Percentiles rank a stretch among this genome's conserved stretches.
These are phyloP conservation scores for Acanthamoeba castellanii DNA, from an alignment of 208 protist genomes.

Conservation along the genomic window DNA sequence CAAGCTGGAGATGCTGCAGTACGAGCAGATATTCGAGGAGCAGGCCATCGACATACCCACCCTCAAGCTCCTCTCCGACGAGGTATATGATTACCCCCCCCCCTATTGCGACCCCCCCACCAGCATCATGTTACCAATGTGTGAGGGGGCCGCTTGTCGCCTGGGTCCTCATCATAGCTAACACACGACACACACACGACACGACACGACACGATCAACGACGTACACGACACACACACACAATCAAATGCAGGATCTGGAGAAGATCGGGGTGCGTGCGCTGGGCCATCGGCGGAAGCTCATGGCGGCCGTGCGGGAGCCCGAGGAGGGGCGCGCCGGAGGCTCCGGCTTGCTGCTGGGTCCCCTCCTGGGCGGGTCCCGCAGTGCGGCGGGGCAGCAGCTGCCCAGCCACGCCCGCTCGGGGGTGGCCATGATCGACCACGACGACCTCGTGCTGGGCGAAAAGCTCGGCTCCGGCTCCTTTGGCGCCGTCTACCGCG, in stretches of 20 bases:
- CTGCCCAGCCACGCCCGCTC: too few relatives aligned
- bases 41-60: slow-evolving; percentile 18
- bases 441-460: neutral
- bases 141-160: too few relatives aligned
- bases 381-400: too few relatives aligned
- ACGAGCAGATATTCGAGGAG: slow-evolving; percentile 16
- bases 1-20: neutral
- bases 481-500: neutral
- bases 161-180: too few relatives aligned
- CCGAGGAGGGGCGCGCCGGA: neutral
- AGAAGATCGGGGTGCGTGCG: neutral
- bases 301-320: neutral
- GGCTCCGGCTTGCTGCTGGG: neutral
- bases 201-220: too few relatives aligned
- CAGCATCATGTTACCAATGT: too few relatives aligned
- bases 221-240: too few relatives aligned
- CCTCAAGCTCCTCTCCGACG: neutral
- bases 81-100: neutral
- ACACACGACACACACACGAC: too few relatives aligned
- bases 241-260: neutral
- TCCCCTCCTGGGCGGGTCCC: neutral
- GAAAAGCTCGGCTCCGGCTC: neutral
- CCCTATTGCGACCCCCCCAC: neutral
- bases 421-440: neutral
- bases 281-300: neutral